Evolutionary conservation across 345 rosid genomes (phyloP).

Genomic region (Dipteronia sinensis): DNA sequence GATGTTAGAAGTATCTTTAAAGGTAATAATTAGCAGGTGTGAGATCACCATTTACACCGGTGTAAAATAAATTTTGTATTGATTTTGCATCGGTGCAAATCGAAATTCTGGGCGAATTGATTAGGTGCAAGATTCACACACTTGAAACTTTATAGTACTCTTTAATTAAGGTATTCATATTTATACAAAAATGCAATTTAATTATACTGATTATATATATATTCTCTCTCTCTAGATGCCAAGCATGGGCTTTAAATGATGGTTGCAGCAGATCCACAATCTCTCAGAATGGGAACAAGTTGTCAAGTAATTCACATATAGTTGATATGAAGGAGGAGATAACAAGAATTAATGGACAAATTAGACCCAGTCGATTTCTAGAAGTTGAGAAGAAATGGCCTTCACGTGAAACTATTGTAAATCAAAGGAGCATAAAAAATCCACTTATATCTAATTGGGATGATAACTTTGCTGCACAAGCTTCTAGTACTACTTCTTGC

Average conservation of each 20-base stretch:
- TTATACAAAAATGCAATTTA: too few relatives aligned
- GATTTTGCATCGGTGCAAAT: too few relatives aligned
- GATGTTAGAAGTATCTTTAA: too few relatives aligned
- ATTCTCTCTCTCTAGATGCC: not conserved
- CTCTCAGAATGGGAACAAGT: slow-evolving; percentile 20
- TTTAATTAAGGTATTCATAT: too few relatives aligned
- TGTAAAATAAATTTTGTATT: too few relatives aligned
- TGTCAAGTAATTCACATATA: not conserved
- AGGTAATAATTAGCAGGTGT: too few relatives aligned
- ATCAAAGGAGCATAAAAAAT: slow-evolving; percentile 2
- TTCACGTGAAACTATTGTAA: slow-evolving; percentile 25
- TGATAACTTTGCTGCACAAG: not conserved
- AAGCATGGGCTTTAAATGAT: slow-evolving; percentile 10
- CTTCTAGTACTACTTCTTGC: not conserved
- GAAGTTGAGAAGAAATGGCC: slow-evolving; percentile 41
- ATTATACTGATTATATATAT: not conserved
- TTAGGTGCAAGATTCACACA: too few relatives aligned
- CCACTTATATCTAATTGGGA: slow-evolving; percentile 14
- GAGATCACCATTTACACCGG: too few relatives aligned
- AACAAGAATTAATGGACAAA: slow-evolving; percentile 16
- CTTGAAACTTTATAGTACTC: too few relatives aligned
- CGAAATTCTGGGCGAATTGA: too few relatives aligned
- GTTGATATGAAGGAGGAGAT: slow-evolving; percentile 8
- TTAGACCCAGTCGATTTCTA: slow-evolving; percentile 30
- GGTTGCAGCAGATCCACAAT: not conserved